Base-by-base conservation (phyloP, 768 basidiomycete species). In the Boletus rubroflammeus region DNA sequence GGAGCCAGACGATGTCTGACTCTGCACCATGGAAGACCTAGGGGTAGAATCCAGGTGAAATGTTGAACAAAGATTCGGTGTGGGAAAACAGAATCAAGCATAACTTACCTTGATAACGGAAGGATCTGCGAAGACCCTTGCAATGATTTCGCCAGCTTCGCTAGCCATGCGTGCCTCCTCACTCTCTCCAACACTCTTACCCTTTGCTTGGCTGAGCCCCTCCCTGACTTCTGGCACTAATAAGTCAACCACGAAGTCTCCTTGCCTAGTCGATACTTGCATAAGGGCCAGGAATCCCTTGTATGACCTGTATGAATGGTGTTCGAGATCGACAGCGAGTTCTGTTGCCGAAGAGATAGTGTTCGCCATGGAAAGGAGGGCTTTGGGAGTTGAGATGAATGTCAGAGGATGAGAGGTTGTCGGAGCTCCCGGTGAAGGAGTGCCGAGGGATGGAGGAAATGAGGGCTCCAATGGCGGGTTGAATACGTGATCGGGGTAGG, bases 21-120 rank as follows among this genome's bases (percentile, higher is more conserved):
- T 94, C 89, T 1, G 96, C 92, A 26, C 97, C 96, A 70, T 98
- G 97, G 57, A 99, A 85, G 7, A 96, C 88, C 92, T 94, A 55
- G 1, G 25, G 11, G 26, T 6, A 48, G 14, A 15, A 44, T 19
- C 42, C 26, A 48, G 3, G 29, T 47, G 17, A 41, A 54, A 17
- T 4, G 14, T 47, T 17, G 15, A 35, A 47, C 13, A 29, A n/a
- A 51, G 19, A 35, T 29, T 34, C 25, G 9, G 25, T 4, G 4
- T 41, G 7, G 46, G 6, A 8, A 21, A 29, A 23, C 11, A 3
- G 7, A 40, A 17, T 26, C 3, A 51, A 41, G 65, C 79, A n/a
- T n/a, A n/a, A n/a, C n/a, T 17, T 50, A 87, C 93, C 79, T 98
- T 98, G 60, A 95, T 79, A 53, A 95, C 85, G 2, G 73, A 73